Conservation (phyloP, 2,329 filamentous ascomycete genomes). For the Botrytis squamosa region DNA sequence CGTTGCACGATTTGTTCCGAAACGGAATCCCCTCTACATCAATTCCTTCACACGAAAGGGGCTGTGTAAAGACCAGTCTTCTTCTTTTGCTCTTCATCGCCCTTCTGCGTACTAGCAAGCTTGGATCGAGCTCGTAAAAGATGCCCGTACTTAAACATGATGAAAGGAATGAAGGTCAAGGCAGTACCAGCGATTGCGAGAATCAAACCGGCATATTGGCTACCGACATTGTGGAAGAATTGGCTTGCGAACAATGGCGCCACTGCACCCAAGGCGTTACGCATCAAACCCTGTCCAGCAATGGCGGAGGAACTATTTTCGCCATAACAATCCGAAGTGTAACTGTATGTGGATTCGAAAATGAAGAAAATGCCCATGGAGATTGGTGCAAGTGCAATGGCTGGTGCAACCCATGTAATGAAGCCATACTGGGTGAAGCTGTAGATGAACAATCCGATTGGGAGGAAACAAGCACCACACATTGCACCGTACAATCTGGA, state of each 20-base stretch:
- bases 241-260: conserved; percentile 21
- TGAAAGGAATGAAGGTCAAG: conserved; percentile 17
- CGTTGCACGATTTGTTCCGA: neutral
- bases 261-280: conserved; percentile 20
- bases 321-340: conserved; percentile 21
- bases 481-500: conserved; percentile 78
- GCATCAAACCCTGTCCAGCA: conserved; percentile 20
- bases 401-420: conserved; percentile 20
- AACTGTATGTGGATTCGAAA: conserved; percentile 20
- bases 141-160: conserved; percentile 22
- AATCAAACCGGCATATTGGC: conserved; percentile 20
- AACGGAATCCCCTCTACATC: neutral
- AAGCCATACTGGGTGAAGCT: conserved; percentile 48
- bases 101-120: conserved; percentile 44
- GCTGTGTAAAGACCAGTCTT: conserved; percentile 6
- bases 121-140: conserved; percentile 45
- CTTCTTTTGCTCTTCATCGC: neutral
- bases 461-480: conserved; percentile 68
- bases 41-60: neutral
- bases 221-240: conserved; percentile 21
- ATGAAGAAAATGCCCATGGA: conserved; percentile 21
- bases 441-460: conserved; percentile 71
- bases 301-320: conserved; percentile 20
- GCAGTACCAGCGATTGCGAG: conserved; percentile 14
- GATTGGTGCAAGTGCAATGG: conserved; percentile 17